Base-by-base conservation (phyloP, 1,284 basidiomycete species). In the Schizophyllum commune region DNA sequence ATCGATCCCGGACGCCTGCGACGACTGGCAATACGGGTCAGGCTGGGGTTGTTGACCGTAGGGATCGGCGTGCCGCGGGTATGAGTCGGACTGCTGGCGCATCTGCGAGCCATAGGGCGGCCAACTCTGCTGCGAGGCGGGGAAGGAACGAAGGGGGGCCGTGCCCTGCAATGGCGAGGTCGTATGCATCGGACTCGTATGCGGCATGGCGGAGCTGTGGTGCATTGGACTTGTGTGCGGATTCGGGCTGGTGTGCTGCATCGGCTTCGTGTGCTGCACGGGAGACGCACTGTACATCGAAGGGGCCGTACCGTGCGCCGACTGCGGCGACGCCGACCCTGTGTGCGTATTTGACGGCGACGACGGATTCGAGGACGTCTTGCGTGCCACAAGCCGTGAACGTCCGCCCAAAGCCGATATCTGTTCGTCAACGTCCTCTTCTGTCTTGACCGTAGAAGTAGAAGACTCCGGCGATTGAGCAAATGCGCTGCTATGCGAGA, bases 361-460 rank as follows among this genome's bases (percentile, higher is more conserved):
- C 0, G 82, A 80, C 0, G 80, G 77, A 3, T 74, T 68, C 6
- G 74, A 74, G 5, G 80, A 77, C 59, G 71, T 68, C 56, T 79
- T 78, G n/a, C 81, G 79, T 1, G 83, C 72, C 0, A 88, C 81
- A 1, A 87, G 76, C 17, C 84, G 78, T 2, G 84, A 86, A 72
- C 81, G 80, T 2, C 85, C 85, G 19, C 83, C 81, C 17, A 87
- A 77, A 1, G 79, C 80, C 4, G 82, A 79, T 34, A 86, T 68
- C 34, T 39, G 34, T 62, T 85, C 85, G 54, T 85, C 83, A 33
- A 78, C 78, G 34, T 39, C 34, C 34, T 39, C 34, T 66, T 86
- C 84, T 59, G 75, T 77, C 68, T 85, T 85, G 62, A 83, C 72
- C 71, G 67, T 47, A 69, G 65, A 63, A 69, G 68, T 64, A 68